phyloP scores from a whole-genome alignment of 2,329 filamentous ascomycete genomes.

The Stylonectria norvegica region DNA sequence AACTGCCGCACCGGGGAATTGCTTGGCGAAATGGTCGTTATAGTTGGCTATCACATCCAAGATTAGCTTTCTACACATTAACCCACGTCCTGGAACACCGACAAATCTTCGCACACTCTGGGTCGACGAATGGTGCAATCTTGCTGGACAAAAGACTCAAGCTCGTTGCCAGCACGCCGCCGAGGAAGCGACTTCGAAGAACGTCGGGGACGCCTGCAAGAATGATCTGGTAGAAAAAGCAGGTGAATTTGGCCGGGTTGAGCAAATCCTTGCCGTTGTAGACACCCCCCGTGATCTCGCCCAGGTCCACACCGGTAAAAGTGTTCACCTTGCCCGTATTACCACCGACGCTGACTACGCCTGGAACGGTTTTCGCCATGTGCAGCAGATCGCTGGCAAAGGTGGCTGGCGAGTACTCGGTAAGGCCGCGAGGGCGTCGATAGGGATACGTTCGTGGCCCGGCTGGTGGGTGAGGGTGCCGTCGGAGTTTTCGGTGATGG shows the following conservation, averaged over 20 bases:
- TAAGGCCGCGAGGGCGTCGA: constrained; percentile 34
- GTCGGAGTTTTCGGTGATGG: constrained; percentile 38
- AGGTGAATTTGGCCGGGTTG: constrained; percentile 46
- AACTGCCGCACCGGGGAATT: no score
- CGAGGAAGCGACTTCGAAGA: no score
- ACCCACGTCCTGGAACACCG: no score
- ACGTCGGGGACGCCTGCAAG: constrained; percentile 39
- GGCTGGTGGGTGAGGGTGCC: constrained; percentile 39
- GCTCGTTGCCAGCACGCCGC: no score
- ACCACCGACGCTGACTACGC: constrained; percentile 47
- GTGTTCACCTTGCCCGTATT: constrained; percentile 48
- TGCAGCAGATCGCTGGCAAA: constrained; percentile 4
- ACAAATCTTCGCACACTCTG: no score
- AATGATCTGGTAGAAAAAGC: constrained; percentile 35
- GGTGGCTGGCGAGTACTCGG: constrained; percentile 31
- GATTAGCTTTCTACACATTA: no score
- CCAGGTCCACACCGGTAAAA: constrained; percentile 44
- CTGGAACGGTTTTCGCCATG: no score
- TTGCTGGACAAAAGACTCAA: no score
- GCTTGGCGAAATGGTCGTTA: no score
- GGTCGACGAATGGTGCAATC: no score
- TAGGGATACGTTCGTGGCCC: constrained; percentile 48
- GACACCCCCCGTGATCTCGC: constrained; percentile 43
- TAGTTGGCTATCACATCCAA: no score
- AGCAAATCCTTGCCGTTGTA: constrained; percentile 39